Base-by-base conservation (phyloP, 2,329 filamentous ascomycete genomes). In the Knufia fluminis region DNA sequence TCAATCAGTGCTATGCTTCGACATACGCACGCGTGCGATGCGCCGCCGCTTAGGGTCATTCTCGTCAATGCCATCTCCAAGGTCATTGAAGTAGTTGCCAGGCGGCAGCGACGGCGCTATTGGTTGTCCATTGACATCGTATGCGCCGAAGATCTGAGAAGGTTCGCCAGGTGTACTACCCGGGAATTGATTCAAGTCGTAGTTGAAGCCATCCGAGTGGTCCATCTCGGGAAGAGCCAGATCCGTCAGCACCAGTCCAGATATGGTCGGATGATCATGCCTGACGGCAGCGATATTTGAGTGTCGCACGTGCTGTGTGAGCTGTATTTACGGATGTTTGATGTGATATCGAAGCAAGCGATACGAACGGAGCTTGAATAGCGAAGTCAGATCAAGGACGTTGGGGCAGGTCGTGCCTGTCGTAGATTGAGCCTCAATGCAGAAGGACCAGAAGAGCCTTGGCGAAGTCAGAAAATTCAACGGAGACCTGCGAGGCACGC, bases 21-120 rank as follows among this genome's bases (percentile, higher is more conserved):
- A 28, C 32, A 40, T 9, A 62, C 80, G 72, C 77, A 91, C 86
- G 71, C 87, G 80, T 53, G 89, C 88, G 60, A 95, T 95, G 62
- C 89, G 80, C 67, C 90, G 78, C 64, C 89, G 78, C 74, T 95
- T 97, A 17, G 89, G 80, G 62, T 96, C 91, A 60, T 83, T 86
- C 48, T 77, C 76, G 59, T 75, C 73, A 46, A 77, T 72, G 45
- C 71, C 69, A 49, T 63, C 64, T 54, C 66, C 59, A 46, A 72
- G 64, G 48, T 76, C 73, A 53, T 64, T 60, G 50, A 67, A 71
- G 36, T 64, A 61, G 19, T 58, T 60, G 43, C 58, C 66, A 45
- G 58, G 59, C 28, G 55, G 53, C 45, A 67, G 74, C 49, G 77
- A 68, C 48, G 79, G 71, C 48, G 70, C 67, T 52, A 82, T 71